A percentile compares a stretch with the other conserved stretches of the same genome.
Evolutionary conservation across 2,329 filamentous ascomycete genomes (phyloP).

Genomic region (Mollisia scopiformis): DNA sequence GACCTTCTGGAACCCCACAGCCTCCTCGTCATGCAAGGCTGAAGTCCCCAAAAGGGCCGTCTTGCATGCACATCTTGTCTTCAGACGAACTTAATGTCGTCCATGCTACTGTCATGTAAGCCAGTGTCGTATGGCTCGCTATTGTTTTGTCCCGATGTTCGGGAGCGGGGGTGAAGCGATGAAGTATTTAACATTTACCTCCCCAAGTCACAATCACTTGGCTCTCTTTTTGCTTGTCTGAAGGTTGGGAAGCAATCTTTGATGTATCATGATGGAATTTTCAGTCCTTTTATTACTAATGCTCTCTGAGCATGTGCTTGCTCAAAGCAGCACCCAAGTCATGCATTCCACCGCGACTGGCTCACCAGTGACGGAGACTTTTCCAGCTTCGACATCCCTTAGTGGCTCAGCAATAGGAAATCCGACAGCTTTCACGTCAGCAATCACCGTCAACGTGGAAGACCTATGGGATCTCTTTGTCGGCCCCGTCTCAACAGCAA

Average conservation of each 20-base stretch:
- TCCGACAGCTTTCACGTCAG: slow-evolving; percentile 8
- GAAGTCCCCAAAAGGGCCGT: slow-evolving; percentile 7
- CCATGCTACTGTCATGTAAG: neutral
- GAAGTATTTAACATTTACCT: neutral
- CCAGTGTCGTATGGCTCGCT: neutral
- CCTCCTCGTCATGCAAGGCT: slow-evolving; percentile 1
- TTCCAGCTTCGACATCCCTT: neutral
- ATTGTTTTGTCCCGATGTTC: neutral
- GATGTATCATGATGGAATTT: neutral
- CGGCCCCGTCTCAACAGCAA: slow-evolving; percentile 26
- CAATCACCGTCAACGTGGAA: slow-evolving; percentile 6
- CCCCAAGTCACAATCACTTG: neutral
- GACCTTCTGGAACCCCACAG: neutral
- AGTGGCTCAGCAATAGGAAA: slow-evolving; percentile 3
- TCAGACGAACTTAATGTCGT: neutral
- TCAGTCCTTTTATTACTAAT: neutral
- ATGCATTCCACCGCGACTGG: neutral
- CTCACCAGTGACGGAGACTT: neutral
- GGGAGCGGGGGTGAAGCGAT: neutral
- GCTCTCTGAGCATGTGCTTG: neutral
- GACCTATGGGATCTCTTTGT: slow-evolving; percentile 30
- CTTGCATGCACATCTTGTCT: neutral
- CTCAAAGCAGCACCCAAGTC: neutral
- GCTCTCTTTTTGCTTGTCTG: neutral
- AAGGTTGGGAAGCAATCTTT: neutral